These are phyloP conservation scores for Aethionema arabicum DNA, from an alignment of 345 rosid genomes.

Conservation along the genomic window DNA sequence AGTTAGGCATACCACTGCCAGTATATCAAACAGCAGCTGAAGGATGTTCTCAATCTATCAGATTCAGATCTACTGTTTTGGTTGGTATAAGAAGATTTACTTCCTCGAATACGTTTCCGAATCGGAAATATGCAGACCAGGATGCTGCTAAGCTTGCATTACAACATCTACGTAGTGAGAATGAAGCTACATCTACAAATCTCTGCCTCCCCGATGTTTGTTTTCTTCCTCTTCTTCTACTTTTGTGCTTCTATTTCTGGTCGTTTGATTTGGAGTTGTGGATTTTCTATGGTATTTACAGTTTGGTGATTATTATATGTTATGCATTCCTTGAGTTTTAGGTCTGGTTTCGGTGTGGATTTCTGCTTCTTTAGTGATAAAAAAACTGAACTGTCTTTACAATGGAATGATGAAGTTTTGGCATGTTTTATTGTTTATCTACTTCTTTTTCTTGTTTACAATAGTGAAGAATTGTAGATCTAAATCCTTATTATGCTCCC, in stretches of 20 bases:
- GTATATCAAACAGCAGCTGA: too few relatives aligned
- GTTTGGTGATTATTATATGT: not conserved
- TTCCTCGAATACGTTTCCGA: not conserved
- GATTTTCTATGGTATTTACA: not conserved
- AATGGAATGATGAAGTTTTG: too few relatives aligned
- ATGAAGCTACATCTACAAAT: not conserved
- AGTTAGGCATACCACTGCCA: too few relatives aligned
- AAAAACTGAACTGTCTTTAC: not conserved
- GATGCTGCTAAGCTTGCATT: constrained; percentile 28
- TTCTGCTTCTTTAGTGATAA: not conserved
- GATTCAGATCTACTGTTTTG: not conserved
- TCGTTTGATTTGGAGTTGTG: not conserved
- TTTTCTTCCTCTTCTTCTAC: not conserved
- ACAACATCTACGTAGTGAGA: not conserved
- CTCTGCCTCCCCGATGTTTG: constrained; percentile 21
- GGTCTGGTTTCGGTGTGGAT: not conserved
- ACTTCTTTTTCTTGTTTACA: too few relatives aligned
- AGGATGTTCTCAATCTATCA: too few relatives aligned
- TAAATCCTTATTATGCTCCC: too few relatives aligned
- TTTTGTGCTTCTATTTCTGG: not conserved
- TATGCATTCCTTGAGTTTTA: not conserved
- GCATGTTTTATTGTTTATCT: too few relatives aligned
- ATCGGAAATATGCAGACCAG: constrained; percentile 15
- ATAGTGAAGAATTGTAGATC: too few relatives aligned
- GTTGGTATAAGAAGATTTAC: not conserved